Conservation (phyloP, 2,329 filamentous ascomycete species). For the Hirsutella rhossiliensis region DNA sequence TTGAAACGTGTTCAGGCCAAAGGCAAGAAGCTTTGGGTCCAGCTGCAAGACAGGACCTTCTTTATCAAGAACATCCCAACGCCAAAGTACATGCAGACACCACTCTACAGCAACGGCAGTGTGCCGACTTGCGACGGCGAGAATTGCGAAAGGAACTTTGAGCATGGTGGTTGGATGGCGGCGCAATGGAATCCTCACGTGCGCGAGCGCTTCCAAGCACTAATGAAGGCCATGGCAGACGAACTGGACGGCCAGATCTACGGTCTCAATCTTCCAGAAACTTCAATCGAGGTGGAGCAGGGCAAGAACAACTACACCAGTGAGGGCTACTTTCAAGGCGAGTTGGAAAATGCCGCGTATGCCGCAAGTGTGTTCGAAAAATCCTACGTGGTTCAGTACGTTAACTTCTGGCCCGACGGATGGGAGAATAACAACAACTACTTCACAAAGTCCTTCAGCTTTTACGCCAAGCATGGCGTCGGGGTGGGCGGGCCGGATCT, state of each 20-base stretch:
- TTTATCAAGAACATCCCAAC: slow-evolving; percentile 4
- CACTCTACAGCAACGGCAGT: slow-evolving; percentile 10
- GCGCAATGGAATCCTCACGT: background rate
- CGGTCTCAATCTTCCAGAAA: slow-evolving; percentile 10
- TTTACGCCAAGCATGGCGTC: background rate
- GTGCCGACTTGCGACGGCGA: slow-evolving; percentile 6
- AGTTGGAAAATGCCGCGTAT: background rate
- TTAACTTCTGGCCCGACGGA: slow-evolving; percentile 11
- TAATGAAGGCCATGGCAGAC: slow-evolving; percentile 5
- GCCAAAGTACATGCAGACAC: slow-evolving; percentile 7
- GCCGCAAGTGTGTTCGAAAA: slow-evolving; percentile 6
- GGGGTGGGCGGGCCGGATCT: background rate
- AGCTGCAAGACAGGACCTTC: slow-evolving; percentile 10
- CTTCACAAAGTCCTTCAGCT: background rate
- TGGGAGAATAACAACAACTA: slow-evolving; percentile 5
- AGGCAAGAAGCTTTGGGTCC: slow-evolving; percentile 10
- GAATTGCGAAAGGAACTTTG: slow-evolving; percentile 2
- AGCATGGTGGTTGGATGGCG: background rate
- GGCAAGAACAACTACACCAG: background rate
- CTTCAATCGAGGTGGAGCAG: slow-evolving; percentile 3
- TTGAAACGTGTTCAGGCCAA: slow-evolving; percentile 17
- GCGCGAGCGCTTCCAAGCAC: slow-evolving; percentile 7
- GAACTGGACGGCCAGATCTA: slow-evolving; percentile 8
- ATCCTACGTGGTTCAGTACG: slow-evolving; percentile 9
- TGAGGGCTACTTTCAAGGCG: background rate